A percentile compares a stretch with the other conserved stretches of the same genome.
Conservation (phyloP, 345 rosid species). For the Pugionium dolabratum region DNA sequence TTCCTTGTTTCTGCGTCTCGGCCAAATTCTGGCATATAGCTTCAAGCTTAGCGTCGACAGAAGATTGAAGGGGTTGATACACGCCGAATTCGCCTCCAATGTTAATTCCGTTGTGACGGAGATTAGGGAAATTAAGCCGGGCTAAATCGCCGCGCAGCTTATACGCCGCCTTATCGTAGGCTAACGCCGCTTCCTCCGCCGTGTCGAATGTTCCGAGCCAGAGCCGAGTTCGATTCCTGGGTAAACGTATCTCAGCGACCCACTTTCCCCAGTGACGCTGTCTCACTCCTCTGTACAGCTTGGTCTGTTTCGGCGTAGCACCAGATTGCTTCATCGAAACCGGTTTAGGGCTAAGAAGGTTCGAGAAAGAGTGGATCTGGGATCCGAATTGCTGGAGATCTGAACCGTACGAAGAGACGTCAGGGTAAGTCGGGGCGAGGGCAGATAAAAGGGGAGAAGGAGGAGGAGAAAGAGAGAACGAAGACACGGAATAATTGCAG, state of each 20-base stretch:
- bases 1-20: constrained; percentile 55
- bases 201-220: neutral
- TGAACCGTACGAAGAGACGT: constrained; percentile 40
- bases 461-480: constrained; percentile 20
- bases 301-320: constrained; percentile 50
- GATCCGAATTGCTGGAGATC: constrained; percentile 47
- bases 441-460: constrained; percentile 12
- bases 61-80: constrained; percentile 77
- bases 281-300: constrained; percentile 80
- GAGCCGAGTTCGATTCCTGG: constrained; percentile 41
- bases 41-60: constrained; percentile 89
- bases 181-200: constrained; percentile 51
- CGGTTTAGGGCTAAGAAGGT: constrained; percentile 53
- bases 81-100: constrained; percentile 44
- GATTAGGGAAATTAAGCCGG: constrained; percentile 29
- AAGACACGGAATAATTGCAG: constrained; percentile 28
- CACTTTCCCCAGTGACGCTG: constrained; percentile 53
- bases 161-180: constrained; percentile 88
- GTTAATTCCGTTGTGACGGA: constrained; percentile 60
- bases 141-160: constrained; percentile 44
- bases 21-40: constrained; percentile 76
- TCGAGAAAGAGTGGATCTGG: constrained; percentile 20
- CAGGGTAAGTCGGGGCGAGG: constrained; percentile 25
- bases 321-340: constrained; percentile 63
- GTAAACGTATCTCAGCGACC: constrained; percentile 97